phyloP scores from a whole-genome alignment of 1,284 basidiomycete species.

The Cryptococcus deneoformans region DNA sequence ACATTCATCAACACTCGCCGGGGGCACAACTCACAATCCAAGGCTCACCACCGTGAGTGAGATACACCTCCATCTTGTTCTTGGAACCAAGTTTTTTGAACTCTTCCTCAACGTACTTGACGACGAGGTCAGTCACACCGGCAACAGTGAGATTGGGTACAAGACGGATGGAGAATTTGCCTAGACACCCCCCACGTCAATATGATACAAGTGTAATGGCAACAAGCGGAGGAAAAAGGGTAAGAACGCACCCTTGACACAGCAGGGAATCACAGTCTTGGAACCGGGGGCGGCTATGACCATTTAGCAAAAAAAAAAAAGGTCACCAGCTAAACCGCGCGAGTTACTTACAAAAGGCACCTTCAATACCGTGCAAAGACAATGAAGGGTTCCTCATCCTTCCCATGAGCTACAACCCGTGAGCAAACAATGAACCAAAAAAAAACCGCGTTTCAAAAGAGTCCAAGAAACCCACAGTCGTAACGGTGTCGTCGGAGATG shows the following conservation, averaged over 20 bases:
- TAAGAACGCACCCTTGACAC: constrained; percentile 62
- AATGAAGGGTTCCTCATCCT: constrained; percentile 67
- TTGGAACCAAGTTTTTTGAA: constrained; percentile 81
- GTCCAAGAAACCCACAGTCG: constrained; percentile 51
- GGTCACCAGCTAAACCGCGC: too few species aligned
- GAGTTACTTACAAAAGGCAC: constrained; percentile 69
- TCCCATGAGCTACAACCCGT: constrained; percentile 37
- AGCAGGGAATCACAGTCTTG: constrained; percentile 94
- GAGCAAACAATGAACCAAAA: not conserved
- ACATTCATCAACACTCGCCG: not conserved
- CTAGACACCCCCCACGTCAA: not conserved
- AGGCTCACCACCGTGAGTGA: constrained; percentile 79
- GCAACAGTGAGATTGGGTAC: constrained; percentile 80
- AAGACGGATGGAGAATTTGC: constrained; percentile 86
- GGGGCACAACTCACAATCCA: constrained; percentile 59
- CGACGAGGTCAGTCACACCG: constrained; percentile 67
- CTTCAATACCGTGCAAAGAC: constrained; percentile 95
- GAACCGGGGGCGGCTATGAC: constrained; percentile 61
- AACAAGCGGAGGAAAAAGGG: too few species aligned
- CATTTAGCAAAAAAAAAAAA: not conserved
- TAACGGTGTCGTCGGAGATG: constrained; percentile 73
- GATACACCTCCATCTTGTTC: constrained; percentile 68
- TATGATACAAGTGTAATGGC: not conserved
- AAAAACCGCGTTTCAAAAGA: constrained; percentile 29
- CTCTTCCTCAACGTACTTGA: constrained; percentile 68